These are phyloP conservation scores for Tetraselmis striata DNA, from an alignment of 139 green algal genomes.

Conservation along the genomic window DNA sequence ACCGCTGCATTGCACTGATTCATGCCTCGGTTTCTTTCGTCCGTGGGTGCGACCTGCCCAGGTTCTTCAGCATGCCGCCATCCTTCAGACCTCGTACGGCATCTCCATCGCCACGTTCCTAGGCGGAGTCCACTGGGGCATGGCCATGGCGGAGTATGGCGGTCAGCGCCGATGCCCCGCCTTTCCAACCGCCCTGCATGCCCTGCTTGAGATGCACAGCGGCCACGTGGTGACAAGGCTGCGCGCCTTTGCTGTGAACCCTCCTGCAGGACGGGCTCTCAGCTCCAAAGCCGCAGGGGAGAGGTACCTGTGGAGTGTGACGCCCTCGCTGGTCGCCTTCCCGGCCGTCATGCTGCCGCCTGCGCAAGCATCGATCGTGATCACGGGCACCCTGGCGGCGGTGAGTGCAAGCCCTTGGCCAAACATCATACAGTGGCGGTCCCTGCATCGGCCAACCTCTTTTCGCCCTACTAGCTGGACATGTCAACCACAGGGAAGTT, in stretches of 20 bases:
- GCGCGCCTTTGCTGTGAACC: too few relatives aligned
- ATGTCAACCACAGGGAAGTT: too few relatives aligned
- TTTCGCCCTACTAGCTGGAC: too few relatives aligned
- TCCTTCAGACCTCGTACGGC: conserved; percentile 66
- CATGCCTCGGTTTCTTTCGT: background rate
- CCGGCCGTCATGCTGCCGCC: conserved; percentile 52
- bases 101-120: conserved; percentile 79
- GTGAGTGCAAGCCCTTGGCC: too few relatives aligned
- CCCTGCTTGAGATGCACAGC: too few relatives aligned
- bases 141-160: conserved; percentile 49
- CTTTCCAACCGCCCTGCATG: too few relatives aligned
- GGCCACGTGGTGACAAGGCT: too few relatives aligned
- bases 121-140: conserved; percentile 87
- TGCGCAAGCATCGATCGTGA: conserved; percentile 11
- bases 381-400: conserved; percentile 25
- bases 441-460: too few relatives aligned
- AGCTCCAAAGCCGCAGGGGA: conserved; percentile 15
- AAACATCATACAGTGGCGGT: too few relatives aligned
- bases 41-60: background rate
- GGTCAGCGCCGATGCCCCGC: background rate
- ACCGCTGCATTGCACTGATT: too few relatives aligned
- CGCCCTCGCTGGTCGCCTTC: conserved; percentile 74
- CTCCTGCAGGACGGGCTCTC: background rate
- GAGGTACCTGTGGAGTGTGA: conserved; percentile 74
- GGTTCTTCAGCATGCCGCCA: background rate